Percentiles rank a stretch among this genome's conserved stretches.
Evolutionary conservation across 345 rosid species (phyloP).

Genomic region (Populus euphratica): DNA sequence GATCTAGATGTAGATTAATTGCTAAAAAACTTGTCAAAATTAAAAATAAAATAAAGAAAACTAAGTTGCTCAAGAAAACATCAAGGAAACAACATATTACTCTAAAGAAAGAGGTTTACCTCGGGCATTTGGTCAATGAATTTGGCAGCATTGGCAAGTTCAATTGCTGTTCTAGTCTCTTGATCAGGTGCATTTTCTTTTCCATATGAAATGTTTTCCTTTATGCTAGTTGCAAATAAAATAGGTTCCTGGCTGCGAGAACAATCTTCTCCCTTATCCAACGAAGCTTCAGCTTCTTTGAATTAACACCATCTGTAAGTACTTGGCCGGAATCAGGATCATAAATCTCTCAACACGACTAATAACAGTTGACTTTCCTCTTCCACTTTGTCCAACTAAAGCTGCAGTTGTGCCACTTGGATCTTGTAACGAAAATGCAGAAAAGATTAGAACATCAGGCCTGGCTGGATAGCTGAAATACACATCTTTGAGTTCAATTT

Average conservation of each 20-base stretch:
- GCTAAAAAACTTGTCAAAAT: too few species aligned
- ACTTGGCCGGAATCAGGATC: constrained; percentile 70
- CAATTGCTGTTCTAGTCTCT: too few species aligned
- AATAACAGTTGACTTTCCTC: constrained; percentile 69
- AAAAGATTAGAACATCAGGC: constrained; percentile 58
- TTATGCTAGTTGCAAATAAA: constrained; percentile 47
- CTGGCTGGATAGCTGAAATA: constrained; percentile 66
- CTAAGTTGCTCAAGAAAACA: too few species aligned
- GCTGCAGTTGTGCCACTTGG: constrained; percentile 58
- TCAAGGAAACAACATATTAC: too few species aligned
- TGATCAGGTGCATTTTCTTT: too few species aligned
- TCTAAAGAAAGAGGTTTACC: too few species aligned
- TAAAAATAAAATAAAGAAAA: too few species aligned
- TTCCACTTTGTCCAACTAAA: constrained; percentile 69
- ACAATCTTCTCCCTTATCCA: too few species aligned
- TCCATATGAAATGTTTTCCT: constrained; percentile 45
- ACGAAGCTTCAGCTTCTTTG: too few species aligned
- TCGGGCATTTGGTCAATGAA: too few species aligned
- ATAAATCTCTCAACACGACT: constrained; percentile 63
- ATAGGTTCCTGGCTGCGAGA: constrained; percentile 20
- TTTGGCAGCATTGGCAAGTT: too few species aligned
- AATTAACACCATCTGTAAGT: constrained; percentile 47
- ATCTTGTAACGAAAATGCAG: constrained; percentile 49
- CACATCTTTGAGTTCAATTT: constrained; percentile 56
- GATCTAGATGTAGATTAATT: too few species aligned